These are phyloP conservation scores for Venturia oleaginea DNA, from an alignment of 2,329 filamentous ascomycete species.

Conservation along the genomic window DNA sequence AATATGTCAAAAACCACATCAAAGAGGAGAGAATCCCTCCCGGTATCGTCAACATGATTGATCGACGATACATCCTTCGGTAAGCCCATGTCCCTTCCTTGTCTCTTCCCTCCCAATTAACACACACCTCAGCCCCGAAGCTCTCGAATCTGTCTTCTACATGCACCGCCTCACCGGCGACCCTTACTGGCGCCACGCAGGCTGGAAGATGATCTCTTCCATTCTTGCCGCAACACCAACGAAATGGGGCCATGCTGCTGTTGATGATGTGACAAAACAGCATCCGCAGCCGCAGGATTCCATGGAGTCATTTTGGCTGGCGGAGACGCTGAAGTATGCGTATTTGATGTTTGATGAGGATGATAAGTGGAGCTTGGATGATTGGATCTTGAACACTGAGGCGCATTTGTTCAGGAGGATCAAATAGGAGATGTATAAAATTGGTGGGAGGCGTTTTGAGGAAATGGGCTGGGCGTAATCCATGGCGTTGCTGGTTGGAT, in stretches of 20 bases:
- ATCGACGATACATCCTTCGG: constrained; percentile 55
- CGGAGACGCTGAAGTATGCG: constrained; percentile 33
- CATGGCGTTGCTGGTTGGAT: no score
- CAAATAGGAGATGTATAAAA: not conserved
- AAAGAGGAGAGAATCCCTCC: constrained; percentile 39
- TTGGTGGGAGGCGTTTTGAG: no score
- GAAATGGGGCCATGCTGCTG: constrained; percentile 53
- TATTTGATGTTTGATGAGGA: constrained; percentile 31
- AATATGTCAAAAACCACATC: constrained; percentile 29
- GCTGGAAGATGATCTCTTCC: constrained; percentile 65
- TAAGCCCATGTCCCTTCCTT: constrained; percentile 18
- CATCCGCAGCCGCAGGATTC: constrained; percentile 42
- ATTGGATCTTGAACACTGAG: constrained; percentile 37
- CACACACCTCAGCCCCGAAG: constrained; percentile 48
- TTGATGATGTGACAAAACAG: constrained; percentile 54
- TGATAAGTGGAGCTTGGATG: constrained; percentile 29
- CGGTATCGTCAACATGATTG: constrained; percentile 48
- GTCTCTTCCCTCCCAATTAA: not conserved
- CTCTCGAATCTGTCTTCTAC: constrained; percentile 72
- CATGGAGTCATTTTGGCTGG: constrained; percentile 50
- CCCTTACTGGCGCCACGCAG: constrained; percentile 53
- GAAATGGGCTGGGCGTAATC: no score
- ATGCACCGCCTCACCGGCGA: constrained; percentile 68
- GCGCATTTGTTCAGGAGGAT: constrained; percentile 28
- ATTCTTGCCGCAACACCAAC: constrained; percentile 54